Percentiles rank a stretch among this genome's conserved stretches.
phyloP scores from a whole-genome alignment of 306 rosid genomes.

The Purshia tridentata region DNA sequence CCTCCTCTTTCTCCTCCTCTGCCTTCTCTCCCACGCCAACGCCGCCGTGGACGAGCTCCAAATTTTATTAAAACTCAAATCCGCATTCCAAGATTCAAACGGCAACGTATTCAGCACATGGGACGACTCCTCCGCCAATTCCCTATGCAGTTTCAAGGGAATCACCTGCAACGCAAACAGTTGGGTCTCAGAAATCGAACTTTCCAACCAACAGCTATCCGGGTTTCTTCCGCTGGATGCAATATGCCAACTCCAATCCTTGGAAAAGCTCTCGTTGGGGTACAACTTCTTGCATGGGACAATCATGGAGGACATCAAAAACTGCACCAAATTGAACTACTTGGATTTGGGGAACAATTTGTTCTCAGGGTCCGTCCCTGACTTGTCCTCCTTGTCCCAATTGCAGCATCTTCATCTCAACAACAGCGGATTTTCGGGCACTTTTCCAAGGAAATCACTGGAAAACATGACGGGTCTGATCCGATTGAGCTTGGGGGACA shows the following conservation, averaged over 20 bases:
- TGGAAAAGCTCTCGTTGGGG: slow-evolving; percentile 60
- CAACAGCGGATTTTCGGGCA: slow-evolving; percentile 60
- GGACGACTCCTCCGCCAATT: slow-evolving; percentile 24
- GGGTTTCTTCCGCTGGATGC: slow-evolving; percentile 63
- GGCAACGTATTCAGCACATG: slow-evolving; percentile 41
- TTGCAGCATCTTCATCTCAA: slow-evolving; percentile 55
- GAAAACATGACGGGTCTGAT: slow-evolving; percentile 43
- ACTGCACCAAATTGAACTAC: slow-evolving; percentile 52
- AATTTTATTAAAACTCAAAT: slow-evolving; percentile 51
- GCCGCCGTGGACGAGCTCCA: slow-evolving; percentile 52
- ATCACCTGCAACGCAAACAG: slow-evolving; percentile 42
- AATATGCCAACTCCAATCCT: slow-evolving; percentile 56
- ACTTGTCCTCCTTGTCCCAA: slow-evolving; percentile 42
- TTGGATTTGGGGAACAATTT: slow-evolving; percentile 70
- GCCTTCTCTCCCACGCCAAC: slow-evolving; percentile 27
- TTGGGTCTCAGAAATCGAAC: slow-evolving; percentile 54
- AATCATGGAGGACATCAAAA: slow-evolving; percentile 43
- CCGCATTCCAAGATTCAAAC: slow-evolving; percentile 34
- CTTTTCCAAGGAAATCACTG: slow-evolving; percentile 74
- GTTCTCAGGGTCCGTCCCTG: slow-evolving; percentile 64
- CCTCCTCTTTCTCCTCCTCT: slow-evolving; percentile 36
- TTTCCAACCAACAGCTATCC: slow-evolving; percentile 40
- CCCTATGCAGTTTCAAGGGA: slow-evolving; percentile 54
- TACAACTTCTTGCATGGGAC: slow-evolving; percentile 49
- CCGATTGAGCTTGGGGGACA: slow-evolving; percentile 75